Evolutionary conservation across 805 yeast species (phyloP), one percentile per base, ranked within the genome.

Genomic region (Gaillardinia entomophila): DNA sequence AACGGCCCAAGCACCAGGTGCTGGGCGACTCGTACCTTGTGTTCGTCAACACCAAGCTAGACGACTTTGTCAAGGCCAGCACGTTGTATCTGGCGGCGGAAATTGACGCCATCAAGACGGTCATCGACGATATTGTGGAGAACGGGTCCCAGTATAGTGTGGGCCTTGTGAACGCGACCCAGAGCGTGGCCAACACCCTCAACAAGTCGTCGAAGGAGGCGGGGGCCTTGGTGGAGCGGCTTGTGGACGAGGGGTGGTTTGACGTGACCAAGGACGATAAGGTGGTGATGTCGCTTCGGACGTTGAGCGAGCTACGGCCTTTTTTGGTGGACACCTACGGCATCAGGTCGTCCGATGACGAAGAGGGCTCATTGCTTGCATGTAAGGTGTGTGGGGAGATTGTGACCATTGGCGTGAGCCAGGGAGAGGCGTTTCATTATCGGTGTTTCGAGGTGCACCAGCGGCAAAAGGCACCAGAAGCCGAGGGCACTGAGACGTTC

Each of bases 191-290:
- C 28, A 32, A 51, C 19, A 40, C 42, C 25, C 37, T 55, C 18
- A 54, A 55, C 10, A 55, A 48, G n/a, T 33, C 62, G 4, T 37
- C 51, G 10, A 41, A 44, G 3, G 73, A 74, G 22, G 57, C 73
- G 0, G 57, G 60, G n/a, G 36, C 31, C 1, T 60, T 75, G 17
- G 41, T 76, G 7, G 54, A 44, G 7, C 41, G 51, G 13, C 46
- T 77, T 6, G 66, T 69, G 12, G 63, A 65, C 30, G 71, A 65
- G 32, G 79, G 76, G n/a, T 77, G 82, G 82, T 50, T 77, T 6
- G 65, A 38, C n/a, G 30, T 52, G 22, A 45, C 61, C 45, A 30
- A 40, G 27, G 44, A 46, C 34, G 40, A 62, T 53, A 40, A 57
- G 37, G 27, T 73, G 43, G 42, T 59, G 48, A 31, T 55, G 51